phyloP scores from a whole-genome alignment of 2,329 filamentous ascomycete genomes.

The Claviceps capensis region DNA sequence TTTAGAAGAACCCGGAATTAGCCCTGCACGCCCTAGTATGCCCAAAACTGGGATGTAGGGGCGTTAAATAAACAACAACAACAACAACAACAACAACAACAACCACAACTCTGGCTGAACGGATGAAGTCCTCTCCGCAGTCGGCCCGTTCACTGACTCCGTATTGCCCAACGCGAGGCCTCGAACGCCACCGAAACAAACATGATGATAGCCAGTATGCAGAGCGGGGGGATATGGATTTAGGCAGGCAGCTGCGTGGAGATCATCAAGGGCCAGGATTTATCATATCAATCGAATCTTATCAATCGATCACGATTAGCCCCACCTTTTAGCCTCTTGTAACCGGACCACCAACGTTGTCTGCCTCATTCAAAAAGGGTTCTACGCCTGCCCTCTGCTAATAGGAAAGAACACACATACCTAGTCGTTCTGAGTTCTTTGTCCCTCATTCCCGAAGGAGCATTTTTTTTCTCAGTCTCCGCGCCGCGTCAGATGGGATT shows the following conservation, averaged over 20 bases:
- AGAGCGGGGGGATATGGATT: neutral
- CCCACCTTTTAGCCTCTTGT: conserved; percentile 18
- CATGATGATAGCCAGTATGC: neutral
- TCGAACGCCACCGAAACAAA: neutral
- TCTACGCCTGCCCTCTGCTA: conserved; percentile 4
- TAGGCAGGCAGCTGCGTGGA: neutral
- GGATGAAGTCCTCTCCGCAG: too few species aligned
- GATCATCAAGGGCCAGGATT: conserved; percentile 6
- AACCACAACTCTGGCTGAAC: neutral
- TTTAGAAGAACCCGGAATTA: too few species aligned
- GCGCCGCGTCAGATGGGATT: neutral
- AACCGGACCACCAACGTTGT: conserved; percentile 16
- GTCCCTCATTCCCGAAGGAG: neutral
- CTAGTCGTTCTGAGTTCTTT: neutral
- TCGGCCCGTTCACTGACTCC: neutral
- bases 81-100: too few species aligned
- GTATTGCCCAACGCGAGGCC: neutral
- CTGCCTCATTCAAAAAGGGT: conserved; percentile 5
- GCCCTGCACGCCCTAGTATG: too few species aligned
- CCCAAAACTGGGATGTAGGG: too few species aligned
- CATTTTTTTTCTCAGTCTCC: neutral
- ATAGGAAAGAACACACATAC: neutral
- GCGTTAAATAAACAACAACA: too few species aligned
- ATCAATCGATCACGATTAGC: conserved; percentile 29
- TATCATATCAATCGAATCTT: conserved; percentile 35